These are phyloP conservation scores for Allantophomopsis lycopodina DNA, from an alignment of 2,329 filamentous ascomycete species.

Conservation along the genomic window DNA sequence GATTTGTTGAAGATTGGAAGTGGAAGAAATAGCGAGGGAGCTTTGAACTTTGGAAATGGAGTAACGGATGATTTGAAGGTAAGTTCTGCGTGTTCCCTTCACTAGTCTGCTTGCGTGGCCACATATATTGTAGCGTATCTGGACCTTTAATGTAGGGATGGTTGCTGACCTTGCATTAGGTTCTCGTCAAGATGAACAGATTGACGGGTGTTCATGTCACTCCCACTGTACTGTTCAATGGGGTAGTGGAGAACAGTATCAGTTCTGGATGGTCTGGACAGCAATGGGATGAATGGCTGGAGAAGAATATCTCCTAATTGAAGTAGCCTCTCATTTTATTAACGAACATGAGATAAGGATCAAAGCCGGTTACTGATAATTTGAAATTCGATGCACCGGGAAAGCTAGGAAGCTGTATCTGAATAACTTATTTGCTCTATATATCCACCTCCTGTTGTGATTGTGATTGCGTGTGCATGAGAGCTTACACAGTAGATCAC, in stretches of 20 bases:
- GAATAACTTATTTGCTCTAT: too few species aligned
- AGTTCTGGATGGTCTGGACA: slow-evolving; percentile 64
- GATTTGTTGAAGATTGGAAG: slow-evolving; percentile 54
- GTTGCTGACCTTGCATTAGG: not conserved
- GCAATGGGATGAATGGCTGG: slow-evolving; percentile 79
- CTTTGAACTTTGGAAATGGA: slow-evolving; percentile 64
- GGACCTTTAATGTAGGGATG: not conserved
- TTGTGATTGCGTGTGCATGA: too few species aligned
- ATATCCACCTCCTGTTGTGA: too few species aligned
- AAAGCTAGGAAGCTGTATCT: too few species aligned
- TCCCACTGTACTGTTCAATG: slow-evolving; percentile 81
- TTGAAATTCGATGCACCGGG: too few species aligned
- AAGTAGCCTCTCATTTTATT: too few species aligned
- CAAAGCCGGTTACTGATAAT: too few species aligned
- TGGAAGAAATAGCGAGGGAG: slow-evolving; percentile 50
- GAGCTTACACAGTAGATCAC: too few species aligned
- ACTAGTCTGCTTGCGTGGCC: too few species aligned
- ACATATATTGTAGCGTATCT: too few species aligned
- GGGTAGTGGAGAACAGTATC: slow-evolving; percentile 66
- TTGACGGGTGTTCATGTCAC: slow-evolving; percentile 79
- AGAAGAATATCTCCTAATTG: slow-evolving; percentile 30
- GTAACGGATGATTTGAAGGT: slow-evolving; percentile 76
- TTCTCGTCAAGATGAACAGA: slow-evolving; percentile 67
- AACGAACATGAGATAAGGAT: too few species aligned
- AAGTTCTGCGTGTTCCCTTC: not conserved